phyloP scores from a whole-genome alignment of 257 asterid genomes.

The Salvia miltiorrhiza region DNA sequence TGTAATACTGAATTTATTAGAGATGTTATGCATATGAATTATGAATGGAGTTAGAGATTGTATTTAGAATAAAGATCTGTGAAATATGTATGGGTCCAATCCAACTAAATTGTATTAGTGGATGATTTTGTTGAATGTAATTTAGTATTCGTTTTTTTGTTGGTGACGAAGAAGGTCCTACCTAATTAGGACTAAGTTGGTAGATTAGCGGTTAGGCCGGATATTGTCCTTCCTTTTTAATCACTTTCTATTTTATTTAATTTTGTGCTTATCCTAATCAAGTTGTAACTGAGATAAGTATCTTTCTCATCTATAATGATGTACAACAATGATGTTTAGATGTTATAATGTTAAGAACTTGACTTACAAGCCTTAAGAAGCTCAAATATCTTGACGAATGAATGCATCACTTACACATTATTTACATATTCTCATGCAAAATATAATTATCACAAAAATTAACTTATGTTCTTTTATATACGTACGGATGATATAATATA shows the following conservation, averaged over 20 bases:
- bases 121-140: not conserved
- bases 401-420: too few relatives aligned
- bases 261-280: not conserved
- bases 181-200: slow-evolving; percentile 13
- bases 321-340: too few relatives aligned
- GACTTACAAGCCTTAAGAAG: too few relatives aligned
- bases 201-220: slow-evolving; percentile 31
- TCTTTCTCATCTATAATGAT: not conserved
- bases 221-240: slow-evolving; percentile 28
- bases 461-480: too few relatives aligned
- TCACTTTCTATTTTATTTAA: not conserved
- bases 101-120: not conserved
- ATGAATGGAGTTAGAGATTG: not conserved
- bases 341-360: too few relatives aligned
- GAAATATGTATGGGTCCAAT: not conserved
- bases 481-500: too few relatives aligned
- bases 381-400: too few relatives aligned
- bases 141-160: not conserved
- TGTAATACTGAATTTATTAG: not conserved
- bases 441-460: too few relatives aligned
- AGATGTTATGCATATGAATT: too few relatives aligned
- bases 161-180: slow-evolving; percentile 5
- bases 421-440: too few relatives aligned
- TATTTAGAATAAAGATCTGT: not conserved
- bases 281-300: not conserved